Base-by-base conservation (phyloP, 225 moss, liverwort and hornwort genomes). In the Sphagnum contortum region DNA sequence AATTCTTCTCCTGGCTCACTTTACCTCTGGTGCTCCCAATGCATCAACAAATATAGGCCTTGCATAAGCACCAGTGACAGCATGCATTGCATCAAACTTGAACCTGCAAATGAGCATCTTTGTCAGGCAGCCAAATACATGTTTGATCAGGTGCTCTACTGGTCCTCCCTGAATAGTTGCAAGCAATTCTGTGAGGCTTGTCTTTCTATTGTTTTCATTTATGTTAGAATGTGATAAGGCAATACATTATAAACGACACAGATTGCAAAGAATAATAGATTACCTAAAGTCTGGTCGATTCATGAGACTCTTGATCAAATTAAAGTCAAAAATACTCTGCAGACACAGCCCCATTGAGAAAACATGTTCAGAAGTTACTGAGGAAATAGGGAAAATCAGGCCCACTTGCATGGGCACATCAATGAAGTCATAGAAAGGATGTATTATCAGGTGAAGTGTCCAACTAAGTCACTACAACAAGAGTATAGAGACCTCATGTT, bases 81-180 rank as follows among this genome's bases (percentile, higher is more conserved):
- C 96, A 76, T 96, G 87, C 96, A 96, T 96, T 11, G 96, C 96
- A 71, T 96, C 96, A 68, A 96, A 96, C 79, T 89, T 92, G 61
- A 96, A 92, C 69, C 80, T 81, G 73, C 12, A 46, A 9, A 9
- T 44, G 55, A 48, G 29, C 45, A 2, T 52, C 9, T 51, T 29
- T 5, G 44, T 72, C 14, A 47, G 45, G 8, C 9, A 13, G 45
- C 12, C 12, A 13, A 60, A 6, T 6, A 60, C 45, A 60, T 13
- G 2, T 2, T 1, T 6, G 12, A 57, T 29, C 29, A 62, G 13
- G 49, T 47, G 2, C 11, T 47, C 8, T 11, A 46, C 45, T 29
- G 29, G 29, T 29, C 29, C 29, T 29, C 29, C 29, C 29, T 29
- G 29, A 29, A 29, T 29, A 29, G 29, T 29, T 29, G 29, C 29